Conservation (phyloP, 768 basidiomycete genomes). For the Lentinula sp. region DNA sequence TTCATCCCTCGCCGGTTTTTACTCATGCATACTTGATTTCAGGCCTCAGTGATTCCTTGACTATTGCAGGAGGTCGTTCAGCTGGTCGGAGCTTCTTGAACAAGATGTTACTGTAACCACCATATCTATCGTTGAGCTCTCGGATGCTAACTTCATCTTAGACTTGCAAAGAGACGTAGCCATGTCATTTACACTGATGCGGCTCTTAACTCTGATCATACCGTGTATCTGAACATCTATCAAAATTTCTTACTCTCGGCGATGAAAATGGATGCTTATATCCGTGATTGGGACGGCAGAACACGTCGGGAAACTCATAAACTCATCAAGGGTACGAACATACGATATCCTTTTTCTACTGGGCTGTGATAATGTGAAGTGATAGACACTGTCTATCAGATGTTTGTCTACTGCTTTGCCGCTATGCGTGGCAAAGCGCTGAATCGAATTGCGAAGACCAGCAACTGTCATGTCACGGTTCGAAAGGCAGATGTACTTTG, state of each 20-base stretch:
- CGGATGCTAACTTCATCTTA: slow-evolving; percentile 18
- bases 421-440: slow-evolving; percentile 41
- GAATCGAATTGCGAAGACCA: slow-evolving; percentile 30
- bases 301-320: slow-evolving; percentile 29
- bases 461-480: slow-evolving; percentile 35
- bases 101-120: slow-evolving; percentile 68
- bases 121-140: not conserved
- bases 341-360: not conserved
- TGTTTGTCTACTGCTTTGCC: slow-evolving; percentile 50
- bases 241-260: slow-evolving; percentile 78
- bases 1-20: not conserved
- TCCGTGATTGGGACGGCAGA: slow-evolving; percentile 52
- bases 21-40: not conserved
- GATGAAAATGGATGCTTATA: slow-evolving; percentile 83
- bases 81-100: slow-evolving; percentile 59
- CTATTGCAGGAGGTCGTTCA: slow-evolving; percentile 58
- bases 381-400: slow-evolving; percentile 56
- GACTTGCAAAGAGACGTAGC: slow-evolving; percentile 64
- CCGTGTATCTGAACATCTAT: slow-evolving; percentile 78
- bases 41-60: slow-evolving; percentile 66
- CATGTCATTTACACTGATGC: slow-evolving; percentile 81
- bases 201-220: slow-evolving; percentile 51
- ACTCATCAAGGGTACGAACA: slow-evolving; percentile 48
- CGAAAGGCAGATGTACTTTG: slow-evolving; percentile 52
- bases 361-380: not conserved